A percentile compares a stretch with the other conserved stretches of the same genome.
Conservation (phyloP, 306 rosid species). For the Luffa acutangula region DNA sequence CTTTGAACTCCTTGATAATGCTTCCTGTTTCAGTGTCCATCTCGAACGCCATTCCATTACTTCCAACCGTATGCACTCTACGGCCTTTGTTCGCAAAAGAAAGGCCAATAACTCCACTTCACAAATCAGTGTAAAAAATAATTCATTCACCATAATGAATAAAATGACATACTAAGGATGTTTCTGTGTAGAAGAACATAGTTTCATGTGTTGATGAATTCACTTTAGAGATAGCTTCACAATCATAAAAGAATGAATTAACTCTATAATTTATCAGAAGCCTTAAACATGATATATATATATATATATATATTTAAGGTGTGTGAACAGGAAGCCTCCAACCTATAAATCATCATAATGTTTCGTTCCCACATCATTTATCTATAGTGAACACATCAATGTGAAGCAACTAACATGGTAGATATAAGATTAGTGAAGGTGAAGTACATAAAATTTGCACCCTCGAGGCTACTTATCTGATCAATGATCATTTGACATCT, state of each 20-base stretch:
- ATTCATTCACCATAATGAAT: neutral
- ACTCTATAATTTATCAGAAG: neutral
- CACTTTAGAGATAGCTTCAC: neutral
- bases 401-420: neutral
- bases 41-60: conserved; percentile 29
- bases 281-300: neutral
- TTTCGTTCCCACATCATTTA: neutral
- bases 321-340: neutral
- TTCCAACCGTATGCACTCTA: conserved; percentile 32
- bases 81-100: conserved; percentile 30
- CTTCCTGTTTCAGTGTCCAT: conserved; percentile 34
- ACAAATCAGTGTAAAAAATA: conserved; percentile 9
- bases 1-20: conserved; percentile 26
- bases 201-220: neutral
- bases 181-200: neutral
- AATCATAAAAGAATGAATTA: neutral
- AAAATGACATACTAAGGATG: neutral
- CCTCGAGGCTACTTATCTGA: neutral
- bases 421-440: neutral
- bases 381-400: neutral
- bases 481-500: neutral
- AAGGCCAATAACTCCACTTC: conserved; percentile 39
- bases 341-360: neutral
- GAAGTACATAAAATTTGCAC: neutral
- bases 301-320: neutral